Evolutionary conservation across 73 alveolate genomes (phyloP).

Genomic region (Stentor coeruleus): DNA sequence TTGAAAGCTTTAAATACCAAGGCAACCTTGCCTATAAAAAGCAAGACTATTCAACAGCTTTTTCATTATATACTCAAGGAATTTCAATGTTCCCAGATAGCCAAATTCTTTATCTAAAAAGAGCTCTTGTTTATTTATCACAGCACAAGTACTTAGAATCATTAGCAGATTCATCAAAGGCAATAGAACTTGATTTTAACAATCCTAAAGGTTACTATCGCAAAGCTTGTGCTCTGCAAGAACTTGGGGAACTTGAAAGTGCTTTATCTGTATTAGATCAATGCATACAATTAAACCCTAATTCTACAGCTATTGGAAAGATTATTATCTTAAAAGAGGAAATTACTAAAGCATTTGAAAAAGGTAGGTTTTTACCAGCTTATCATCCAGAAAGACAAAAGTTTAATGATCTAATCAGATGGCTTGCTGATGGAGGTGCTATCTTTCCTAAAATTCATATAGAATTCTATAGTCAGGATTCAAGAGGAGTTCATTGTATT

Average conservation of each 20-base stretch:
- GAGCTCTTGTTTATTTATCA: neutral
- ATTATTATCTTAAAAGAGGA: neutral
- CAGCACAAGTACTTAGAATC: neutral
- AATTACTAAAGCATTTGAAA: neutral
- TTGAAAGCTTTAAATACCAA: no score
- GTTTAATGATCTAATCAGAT: slow-evolving; percentile 46
- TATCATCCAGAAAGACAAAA: slow-evolving; percentile 49
- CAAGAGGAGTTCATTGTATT: slow-evolving; percentile 90
- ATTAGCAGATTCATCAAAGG: neutral
- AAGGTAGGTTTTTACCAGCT: neutral
- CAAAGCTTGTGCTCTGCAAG: neutral
- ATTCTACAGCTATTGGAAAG: no score
- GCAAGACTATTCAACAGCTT: neutral
- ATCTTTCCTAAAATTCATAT: slow-evolving; percentile 64
- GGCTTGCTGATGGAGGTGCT: slow-evolving; percentile 74
- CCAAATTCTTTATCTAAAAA: neutral
- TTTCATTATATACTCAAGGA: neutral
- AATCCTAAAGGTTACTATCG: neutral
- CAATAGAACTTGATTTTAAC: neutral
- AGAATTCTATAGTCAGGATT: slow-evolving; percentile 75
- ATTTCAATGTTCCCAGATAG: neutral
- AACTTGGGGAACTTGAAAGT: no score
- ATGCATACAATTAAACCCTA: no score
- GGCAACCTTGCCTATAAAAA: slow-evolving; percentile 3
- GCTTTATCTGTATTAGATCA: no score